phyloP scores from a whole-genome alignment of 2,329 filamentous ascomycete genomes.

The Hymenoscyphus occultus region DNA sequence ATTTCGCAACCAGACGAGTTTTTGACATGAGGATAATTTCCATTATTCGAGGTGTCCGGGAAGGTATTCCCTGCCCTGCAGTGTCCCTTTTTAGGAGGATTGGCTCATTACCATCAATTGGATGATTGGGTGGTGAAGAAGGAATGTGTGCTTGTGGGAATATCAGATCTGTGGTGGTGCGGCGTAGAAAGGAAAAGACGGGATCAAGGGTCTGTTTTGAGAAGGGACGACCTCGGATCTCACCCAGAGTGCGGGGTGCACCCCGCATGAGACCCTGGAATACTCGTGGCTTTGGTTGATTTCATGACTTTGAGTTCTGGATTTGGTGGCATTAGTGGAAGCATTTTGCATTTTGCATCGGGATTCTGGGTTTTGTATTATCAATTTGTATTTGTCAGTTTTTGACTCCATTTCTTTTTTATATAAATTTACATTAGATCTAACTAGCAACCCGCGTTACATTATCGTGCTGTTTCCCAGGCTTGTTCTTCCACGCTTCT shows the following conservation, averaged over 20 bases:
- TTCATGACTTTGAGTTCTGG: not conserved
- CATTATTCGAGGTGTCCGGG: not conserved
- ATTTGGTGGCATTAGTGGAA: not conserved
- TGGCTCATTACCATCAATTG: not conserved
- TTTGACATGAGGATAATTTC: not conserved
- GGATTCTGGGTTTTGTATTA: slow-evolving; percentile 2
- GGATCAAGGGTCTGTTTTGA: not conserved
- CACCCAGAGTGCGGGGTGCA: not conserved
- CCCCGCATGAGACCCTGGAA: slow-evolving; percentile 9
- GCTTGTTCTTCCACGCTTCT: not conserved
- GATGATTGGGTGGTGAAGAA: not conserved
- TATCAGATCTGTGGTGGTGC: not conserved
- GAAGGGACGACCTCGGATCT: not conserved
- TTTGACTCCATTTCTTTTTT: not conserved
- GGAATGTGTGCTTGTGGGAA: slow-evolving; percentile 4
- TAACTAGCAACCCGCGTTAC: not conserved
- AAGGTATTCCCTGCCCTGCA: not conserved
- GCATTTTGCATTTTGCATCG: not conserved
- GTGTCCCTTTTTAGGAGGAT: not conserved
- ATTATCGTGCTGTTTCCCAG: not conserved
- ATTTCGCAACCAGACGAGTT: not conserved
- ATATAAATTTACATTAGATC: not conserved
- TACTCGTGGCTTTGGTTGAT: not conserved
- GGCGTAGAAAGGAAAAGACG: not conserved
- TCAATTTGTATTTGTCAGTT: not conserved